Conservation (phyloP, 441 rosid species). For the Populus hybrid region DNA sequence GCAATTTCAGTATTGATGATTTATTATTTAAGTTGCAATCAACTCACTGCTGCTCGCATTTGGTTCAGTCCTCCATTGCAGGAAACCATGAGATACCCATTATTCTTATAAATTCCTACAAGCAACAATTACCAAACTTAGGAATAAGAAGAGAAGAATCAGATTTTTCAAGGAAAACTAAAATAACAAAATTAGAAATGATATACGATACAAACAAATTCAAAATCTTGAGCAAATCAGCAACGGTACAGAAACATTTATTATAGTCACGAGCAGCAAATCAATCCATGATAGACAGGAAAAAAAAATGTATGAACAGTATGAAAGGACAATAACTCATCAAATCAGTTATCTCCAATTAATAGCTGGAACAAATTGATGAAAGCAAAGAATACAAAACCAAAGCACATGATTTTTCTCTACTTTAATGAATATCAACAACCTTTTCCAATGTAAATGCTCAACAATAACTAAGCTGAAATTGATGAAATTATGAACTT, state of each 20-base stretch:
- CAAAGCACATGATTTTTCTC: neutral
- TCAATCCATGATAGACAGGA: neutral
- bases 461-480: neutral
- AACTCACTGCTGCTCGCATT: conserved; percentile 95
- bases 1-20: neutral
- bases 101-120: conserved; percentile 83
- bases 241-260: neutral
- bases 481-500: conserved; percentile 14
- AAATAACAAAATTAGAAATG: neutral
- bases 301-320: neutral
- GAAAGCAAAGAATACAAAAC: neutral
- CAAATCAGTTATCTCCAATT: neutral
- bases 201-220: neutral
- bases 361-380: neutral
- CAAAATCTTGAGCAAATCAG: neutral
- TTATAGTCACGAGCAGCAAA: neutral
- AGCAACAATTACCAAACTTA: conserved; percentile 14
- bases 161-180: neutral
- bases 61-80: conserved; percentile 99
- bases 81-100: conserved; percentile 93
- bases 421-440: neutral
- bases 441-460: neutral
- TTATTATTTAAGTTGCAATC: neutral
- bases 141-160: conserved; percentile 4
- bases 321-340: neutral